Evolutionary conservation across 345 rosid genomes (phyloP).

Genomic region (Salix exigua): DNA sequence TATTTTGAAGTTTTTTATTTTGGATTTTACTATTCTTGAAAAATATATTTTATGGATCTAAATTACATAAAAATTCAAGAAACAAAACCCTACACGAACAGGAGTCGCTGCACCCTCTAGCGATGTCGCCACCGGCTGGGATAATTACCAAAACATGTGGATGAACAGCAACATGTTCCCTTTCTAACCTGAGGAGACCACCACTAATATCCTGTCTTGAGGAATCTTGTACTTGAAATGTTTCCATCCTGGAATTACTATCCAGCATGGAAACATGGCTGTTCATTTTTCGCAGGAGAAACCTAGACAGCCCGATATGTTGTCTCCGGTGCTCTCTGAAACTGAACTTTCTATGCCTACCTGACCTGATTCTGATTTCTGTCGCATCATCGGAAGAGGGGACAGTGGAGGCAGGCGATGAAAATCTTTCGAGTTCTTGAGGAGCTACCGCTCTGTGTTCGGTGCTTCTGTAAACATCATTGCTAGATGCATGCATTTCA

Average conservation of each 20-base stretch:
- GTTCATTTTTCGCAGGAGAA: slow-evolving; percentile 25
- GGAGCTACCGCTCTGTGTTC: slow-evolving; percentile 61
- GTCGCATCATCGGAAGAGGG: slow-evolving; percentile 50
- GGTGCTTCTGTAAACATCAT: slow-evolving; percentile 60
- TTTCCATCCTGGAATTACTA: neutral
- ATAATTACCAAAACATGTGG: no score
- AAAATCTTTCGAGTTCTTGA: slow-evolving; percentile 44
- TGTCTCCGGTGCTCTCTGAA: slow-evolving; percentile 66
- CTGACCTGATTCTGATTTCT: slow-evolving; percentile 36
- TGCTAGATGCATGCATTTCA: slow-evolving; percentile 56
- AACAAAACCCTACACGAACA: no score
- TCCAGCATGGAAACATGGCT: no score
- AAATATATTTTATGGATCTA: accelerated
- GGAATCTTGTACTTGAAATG: neutral
- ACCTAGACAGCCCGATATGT: slow-evolving; percentile 66
- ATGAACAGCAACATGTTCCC: neutral
- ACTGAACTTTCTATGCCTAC: slow-evolving; percentile 52
- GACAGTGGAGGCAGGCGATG: slow-evolving; percentile 62
- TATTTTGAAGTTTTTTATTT: no score
- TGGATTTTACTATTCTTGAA: no score
- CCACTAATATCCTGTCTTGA: neutral
- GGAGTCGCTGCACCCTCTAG: no score
- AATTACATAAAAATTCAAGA: no score
- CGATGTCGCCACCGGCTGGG: no score
- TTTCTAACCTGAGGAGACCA: neutral